Evolutionary conservation across 2,329 filamentous ascomycete genomes (phyloP), one percentile per base, ranked within the genome.

Genomic region (Shiraia sp.): DNA sequence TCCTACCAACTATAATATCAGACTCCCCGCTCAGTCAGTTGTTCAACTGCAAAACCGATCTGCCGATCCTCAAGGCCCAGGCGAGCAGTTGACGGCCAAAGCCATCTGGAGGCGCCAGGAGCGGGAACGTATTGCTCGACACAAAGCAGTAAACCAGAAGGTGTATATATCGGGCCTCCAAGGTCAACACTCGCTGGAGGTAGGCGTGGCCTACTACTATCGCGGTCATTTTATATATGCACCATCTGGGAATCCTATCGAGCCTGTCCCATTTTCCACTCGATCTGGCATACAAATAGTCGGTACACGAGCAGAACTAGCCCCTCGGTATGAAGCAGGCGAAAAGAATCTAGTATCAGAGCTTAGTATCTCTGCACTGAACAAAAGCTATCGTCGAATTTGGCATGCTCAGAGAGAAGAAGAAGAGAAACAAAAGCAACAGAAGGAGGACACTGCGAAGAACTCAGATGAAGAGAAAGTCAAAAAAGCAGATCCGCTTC

Each of bases 221-320:
- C 60, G 64, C 8, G 63, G 64, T 2, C 62, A 65, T 32, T 57
- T 56, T 32, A 22, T 67, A 10, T 67, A 65, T 33, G 47, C 49
- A 1, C 47, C 16, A 9, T 49, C 45, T 0, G 34, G 26, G 4
- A 56, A 47, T 10, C 50, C 62, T 0, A 44, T 66, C 15, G 49
- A 60, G 30, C 60, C 59, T 0, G 23, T 57, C 2, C 44, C 49
- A 0, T 64, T 48, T 32, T 36, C 53, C 0, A 61, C 48, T 1
- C 51, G 53, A n/a, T 49, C 47, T 6, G 53, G 54, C 0, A 47
- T 59, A n/a, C 45, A 35, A 4, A 31, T 63, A 4, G 37, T 47
- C 2, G 55, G 56, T 2, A 27, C 47, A 3, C 30, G 42, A 1
- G 12, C 28, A 3, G 35, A 39, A 2, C 22, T 15, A 0, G 56